Conservation (phyloP, 2,329 filamentous ascomycete genomes). For the Torrubiella hemipterigena region DNA sequence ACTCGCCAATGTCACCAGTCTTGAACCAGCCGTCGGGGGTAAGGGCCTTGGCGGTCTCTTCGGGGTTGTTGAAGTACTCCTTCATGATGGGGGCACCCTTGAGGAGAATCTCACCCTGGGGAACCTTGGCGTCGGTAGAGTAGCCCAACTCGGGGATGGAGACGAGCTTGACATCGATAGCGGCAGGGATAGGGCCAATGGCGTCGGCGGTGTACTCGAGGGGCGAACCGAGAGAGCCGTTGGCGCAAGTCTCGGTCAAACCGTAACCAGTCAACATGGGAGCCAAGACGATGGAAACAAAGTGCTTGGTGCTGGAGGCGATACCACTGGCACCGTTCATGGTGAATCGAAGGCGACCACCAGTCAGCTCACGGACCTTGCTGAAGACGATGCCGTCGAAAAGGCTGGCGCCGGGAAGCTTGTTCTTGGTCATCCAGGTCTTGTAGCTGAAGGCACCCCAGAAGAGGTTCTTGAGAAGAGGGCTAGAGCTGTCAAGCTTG, state of each 20-base stretch:
- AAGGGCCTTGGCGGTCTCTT: conserved; percentile 69
- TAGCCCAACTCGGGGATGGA: conserved; percentile 86
- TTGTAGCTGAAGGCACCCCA: conserved; percentile 52
- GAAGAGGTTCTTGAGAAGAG: conserved; percentile 69
- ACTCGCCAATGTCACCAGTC: conserved; percentile 91
- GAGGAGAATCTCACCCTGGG: conserved; percentile 89
- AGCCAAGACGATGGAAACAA: conserved; percentile 83
- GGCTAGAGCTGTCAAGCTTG: conserved; percentile 61
- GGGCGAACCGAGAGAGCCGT: conserved; percentile 72
- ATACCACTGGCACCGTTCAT: conserved; percentile 93
- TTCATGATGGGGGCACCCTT: conserved; percentile 63
- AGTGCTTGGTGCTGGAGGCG: conserved; percentile 74
- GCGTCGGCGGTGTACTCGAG: conserved; percentile 69
- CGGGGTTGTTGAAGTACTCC: conserved; percentile 74
- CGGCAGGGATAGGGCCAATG: conserved; percentile 67
- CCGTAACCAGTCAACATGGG: conserved; percentile 95
- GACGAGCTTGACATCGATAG: conserved; percentile 82
- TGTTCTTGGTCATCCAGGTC: conserved; percentile 41
- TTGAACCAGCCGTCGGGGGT: conserved; percentile 91
- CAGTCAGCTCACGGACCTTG: conserved; percentile 82
- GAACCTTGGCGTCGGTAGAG: conserved; percentile 57
- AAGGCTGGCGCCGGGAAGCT: conserved; percentile 53
- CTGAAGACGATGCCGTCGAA: conserved; percentile 81
- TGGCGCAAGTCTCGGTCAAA: conserved; percentile 83
- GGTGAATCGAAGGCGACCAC: conserved; percentile 76